Conservation (phyloP, 2,329 filamentous ascomycete species). For the Colletotrichum falcatum region DNA sequence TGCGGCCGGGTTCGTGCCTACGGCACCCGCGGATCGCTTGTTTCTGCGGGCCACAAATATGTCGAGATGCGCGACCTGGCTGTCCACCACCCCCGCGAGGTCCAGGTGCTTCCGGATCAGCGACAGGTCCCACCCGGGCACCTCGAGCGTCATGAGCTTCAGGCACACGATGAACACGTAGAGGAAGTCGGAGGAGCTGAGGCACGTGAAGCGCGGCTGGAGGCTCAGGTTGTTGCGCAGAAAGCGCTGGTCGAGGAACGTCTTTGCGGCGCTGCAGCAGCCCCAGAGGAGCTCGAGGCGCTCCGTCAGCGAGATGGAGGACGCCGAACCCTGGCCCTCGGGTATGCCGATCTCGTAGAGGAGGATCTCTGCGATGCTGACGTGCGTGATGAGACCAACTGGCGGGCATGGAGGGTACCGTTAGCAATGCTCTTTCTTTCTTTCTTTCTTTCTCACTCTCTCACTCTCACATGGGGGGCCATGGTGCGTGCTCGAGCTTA, state of each 20-base stretch:
- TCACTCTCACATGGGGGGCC: background rate
- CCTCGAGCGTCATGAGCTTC: slow-evolving; percentile 58
- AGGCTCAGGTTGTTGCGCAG: slow-evolving; percentile 43
- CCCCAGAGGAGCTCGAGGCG: slow-evolving; percentile 60
- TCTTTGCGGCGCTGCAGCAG: slow-evolving; percentile 55
- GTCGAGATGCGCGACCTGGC: slow-evolving; percentile 49
- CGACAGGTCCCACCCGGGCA: slow-evolving; percentile 60
- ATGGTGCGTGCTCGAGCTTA: slow-evolving; percentile 42
- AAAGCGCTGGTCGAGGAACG: slow-evolving; percentile 55
- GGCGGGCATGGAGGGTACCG: slow-evolving; percentile 43
- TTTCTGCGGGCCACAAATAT: slow-evolving; percentile 44
- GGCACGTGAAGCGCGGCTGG: slow-evolving; percentile 55
- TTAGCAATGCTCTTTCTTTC: background rate
- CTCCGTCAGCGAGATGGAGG: slow-evolving; percentile 51
- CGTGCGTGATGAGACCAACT: slow-evolving; percentile 57
- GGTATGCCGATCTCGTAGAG: slow-evolving; percentile 61
- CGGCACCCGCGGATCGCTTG: slow-evolving; percentile 15
- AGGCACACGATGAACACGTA: slow-evolving; percentile 60
- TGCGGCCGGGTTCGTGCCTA: background rate
- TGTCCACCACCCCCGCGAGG: slow-evolving; percentile 48
- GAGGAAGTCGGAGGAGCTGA: slow-evolving; percentile 60
- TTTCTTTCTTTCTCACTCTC: too few species aligned
- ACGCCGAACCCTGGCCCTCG: slow-evolving; percentile 50
- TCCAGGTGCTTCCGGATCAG: slow-evolving; percentile 52
- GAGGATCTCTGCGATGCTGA: slow-evolving; percentile 59